Percentiles rank a stretch among this genome's conserved stretches.
These are phyloP conservation scores for Aspergillus phoenicis DNA, from an alignment of 2,329 filamentous ascomycete genomes.

Conservation along the genomic window DNA sequence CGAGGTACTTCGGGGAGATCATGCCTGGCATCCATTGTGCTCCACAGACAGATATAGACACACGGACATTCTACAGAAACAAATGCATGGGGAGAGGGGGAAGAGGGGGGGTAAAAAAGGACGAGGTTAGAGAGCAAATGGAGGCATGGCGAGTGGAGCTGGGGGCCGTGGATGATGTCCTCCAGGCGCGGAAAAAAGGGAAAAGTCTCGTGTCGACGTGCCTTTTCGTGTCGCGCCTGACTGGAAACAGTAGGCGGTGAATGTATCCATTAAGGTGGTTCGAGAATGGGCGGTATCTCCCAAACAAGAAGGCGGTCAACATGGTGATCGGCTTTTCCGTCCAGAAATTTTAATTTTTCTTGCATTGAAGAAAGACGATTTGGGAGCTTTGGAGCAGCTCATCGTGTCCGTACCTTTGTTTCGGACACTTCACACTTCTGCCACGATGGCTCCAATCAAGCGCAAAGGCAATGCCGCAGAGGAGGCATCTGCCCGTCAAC, in stretches of 20 bases:
- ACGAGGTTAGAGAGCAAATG: constrained; percentile 11
- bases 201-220: constrained; percentile 27
- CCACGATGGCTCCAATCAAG: constrained; percentile 48
- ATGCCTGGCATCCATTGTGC: constrained; percentile 36
- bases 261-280: constrained; percentile 4
- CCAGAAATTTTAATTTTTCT: constrained; percentile 29
- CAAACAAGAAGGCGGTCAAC: constrained; percentile 24
- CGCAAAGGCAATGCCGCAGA: constrained; percentile 47
- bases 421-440: constrained; percentile 27
- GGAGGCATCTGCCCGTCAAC: constrained; percentile 37
- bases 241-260: constrained; percentile 24
- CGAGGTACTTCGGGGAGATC: constrained; percentile 37
- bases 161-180: constrained; percentile 13
- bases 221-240: constrained; percentile 30
- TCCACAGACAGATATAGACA: constrained; percentile 20
- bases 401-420: constrained; percentile 29
- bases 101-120: constrained; percentile 8
- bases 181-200: constrained; percentile 21
- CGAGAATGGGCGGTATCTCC: not conserved
- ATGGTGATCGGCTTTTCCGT: constrained; percentile 15
- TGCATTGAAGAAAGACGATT: constrained; percentile 12
- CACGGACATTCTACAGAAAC: constrained; percentile 26
- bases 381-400: constrained; percentile 29
- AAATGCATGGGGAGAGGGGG: constrained; percentile 8
- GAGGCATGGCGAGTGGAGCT: constrained; percentile 26